Evolutionary conservation across 2,329 filamentous ascomycete species (phyloP), one percentile per base, ranked within the genome.

Genomic region (Cercospora zeae-maydis): DNA sequence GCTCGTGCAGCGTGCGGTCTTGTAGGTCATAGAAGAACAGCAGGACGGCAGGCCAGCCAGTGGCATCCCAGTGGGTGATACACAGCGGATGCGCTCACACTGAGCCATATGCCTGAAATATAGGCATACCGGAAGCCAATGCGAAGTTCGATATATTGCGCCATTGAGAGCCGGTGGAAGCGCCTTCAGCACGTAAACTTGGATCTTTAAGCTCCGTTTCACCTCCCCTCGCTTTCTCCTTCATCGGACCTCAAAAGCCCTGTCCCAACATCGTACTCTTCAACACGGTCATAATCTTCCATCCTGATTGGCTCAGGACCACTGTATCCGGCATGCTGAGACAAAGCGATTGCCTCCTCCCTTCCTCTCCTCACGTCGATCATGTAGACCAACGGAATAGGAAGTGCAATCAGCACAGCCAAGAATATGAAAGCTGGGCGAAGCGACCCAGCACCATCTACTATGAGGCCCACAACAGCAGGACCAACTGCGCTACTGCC

Each of bases 401-500:
- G 92, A 2, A 93, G 75, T 9, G 89, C 84, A 2, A 96, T 91
- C 58, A 97, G 76, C 2, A 86, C 81, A 0, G 90, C 91, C 58
- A 98, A 78, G 74, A 97, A 97, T 78, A 88, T 88, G 76, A 98
- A 97, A 0, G 92, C 92, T 1, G 76, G 76, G 16, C 78, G 60
- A 31, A 80, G 78, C 1, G 73, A 77, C 0, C 78, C 78, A 6
- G 75, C 71, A 1, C 71, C 84, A 74, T 96, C 92, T 8, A 96
- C 95, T 65, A 97, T 96, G 31, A 86, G 84, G 0, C 92, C 93
- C 0, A 97, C 93, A 69, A 98, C 91, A 0, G 91, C 89, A 0
- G 93, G 93, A 0, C 93, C 93, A 73, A 97, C 93, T 1, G 96
- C 84, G 72, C 90, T 95, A 19, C 90, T 95, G 0, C 92, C 92